A percentile compares a stretch with the other conserved stretches of the same genome.
Conservation (phyloP, 2,329 filamentous ascomycete genomes). For the Orbilia brochopaga region DNA sequence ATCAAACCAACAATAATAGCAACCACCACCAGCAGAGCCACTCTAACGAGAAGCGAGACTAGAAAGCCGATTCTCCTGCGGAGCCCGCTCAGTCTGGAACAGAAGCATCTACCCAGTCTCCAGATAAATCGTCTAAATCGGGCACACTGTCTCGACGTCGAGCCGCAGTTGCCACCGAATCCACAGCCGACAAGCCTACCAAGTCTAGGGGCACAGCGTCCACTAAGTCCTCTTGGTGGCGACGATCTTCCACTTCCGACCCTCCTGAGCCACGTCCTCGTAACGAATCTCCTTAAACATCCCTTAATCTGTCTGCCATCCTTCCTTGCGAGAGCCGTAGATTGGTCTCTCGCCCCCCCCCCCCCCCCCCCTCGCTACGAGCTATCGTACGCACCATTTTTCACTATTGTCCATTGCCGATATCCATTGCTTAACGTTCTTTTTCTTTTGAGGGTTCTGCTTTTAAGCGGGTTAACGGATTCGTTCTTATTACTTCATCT, state of each 20-base stretch:
- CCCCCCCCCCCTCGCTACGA: not conserved
- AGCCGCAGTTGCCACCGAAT: no score
- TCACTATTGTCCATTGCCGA: constrained; percentile 16
- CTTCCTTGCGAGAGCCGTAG: not conserved
- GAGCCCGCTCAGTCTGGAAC: not conserved
- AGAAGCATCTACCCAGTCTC: not conserved
- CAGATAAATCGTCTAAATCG: not conserved
- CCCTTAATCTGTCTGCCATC: not conserved
- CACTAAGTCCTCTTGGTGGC: no score
- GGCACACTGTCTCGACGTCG: not conserved
- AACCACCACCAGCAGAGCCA: constrained; percentile 35
- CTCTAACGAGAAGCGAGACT: constrained; percentile 38
- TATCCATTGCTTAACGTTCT: constrained; percentile 33
- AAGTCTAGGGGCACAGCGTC: not conserved
- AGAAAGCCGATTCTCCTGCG: constrained; percentile 28
- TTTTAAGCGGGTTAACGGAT: constrained; percentile 49
- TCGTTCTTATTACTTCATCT: constrained; percentile 17
- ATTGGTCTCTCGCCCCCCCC: not conserved
- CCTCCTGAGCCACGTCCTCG: constrained; percentile 6
- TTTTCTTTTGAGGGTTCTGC: constrained; percentile 15
- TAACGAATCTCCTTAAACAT: constrained; percentile 39
- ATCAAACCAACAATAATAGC: constrained; percentile 25
- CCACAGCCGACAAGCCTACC: not conserved
- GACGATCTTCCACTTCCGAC: no score
- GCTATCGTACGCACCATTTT: constrained; percentile 9